Evolutionary conservation across 2,329 filamentous ascomycete genomes (phyloP), one percentile per base, ranked within the genome.

Genomic region (Amphichorda felina): DNA sequence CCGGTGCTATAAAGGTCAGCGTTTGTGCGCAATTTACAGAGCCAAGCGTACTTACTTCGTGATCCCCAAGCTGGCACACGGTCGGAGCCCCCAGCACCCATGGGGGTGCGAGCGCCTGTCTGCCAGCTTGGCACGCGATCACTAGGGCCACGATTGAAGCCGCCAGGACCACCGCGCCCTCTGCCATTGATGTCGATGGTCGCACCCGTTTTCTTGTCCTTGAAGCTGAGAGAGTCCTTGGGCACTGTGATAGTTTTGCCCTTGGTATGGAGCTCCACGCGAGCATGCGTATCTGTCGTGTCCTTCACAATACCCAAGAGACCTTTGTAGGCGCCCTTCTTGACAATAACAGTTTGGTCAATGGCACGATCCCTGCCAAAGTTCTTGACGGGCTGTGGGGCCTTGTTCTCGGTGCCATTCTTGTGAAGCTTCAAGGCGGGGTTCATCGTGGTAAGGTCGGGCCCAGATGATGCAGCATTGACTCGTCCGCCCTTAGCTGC

Each of bases 261-360:
- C 64, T 94, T 94, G 5, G 88, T 88, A 54, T 96, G 89, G 27
- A 98, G 65, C 60, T 98, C 91, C 29, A 98, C 82, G 43, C 88
- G 82, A 21, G 86, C 89, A 49, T 82, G 76, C 4, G 75, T 75
- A 47, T 93, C 88, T 6, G 85, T 94, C 1, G 89, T 82, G 53
- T 96, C 89, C 54, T 94, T 95, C 47, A 98, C 88, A 45, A 95
- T 94, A 47, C 91, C 91, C 29, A 96, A 66, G 30, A 95, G 69
- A 38, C 89, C 89, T 61, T 98, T 98, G 66, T 89, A 87, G 16
- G 82, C 78, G 19, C 91, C 91, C 52, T 81, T 86, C 38, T 79
- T 76, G 50, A 96, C 82, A 35, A 81, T 85, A 30, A 96, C 87
- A 1, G 87, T 95, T 62, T 94, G 89, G 30, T 88, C 88, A 43